Percentiles rank a stretch among this genome's conserved stretches.
phyloP scores from a whole-genome alignment of 2,329 filamentous ascomycete species.

The Trematosphaeria pertusa region DNA sequence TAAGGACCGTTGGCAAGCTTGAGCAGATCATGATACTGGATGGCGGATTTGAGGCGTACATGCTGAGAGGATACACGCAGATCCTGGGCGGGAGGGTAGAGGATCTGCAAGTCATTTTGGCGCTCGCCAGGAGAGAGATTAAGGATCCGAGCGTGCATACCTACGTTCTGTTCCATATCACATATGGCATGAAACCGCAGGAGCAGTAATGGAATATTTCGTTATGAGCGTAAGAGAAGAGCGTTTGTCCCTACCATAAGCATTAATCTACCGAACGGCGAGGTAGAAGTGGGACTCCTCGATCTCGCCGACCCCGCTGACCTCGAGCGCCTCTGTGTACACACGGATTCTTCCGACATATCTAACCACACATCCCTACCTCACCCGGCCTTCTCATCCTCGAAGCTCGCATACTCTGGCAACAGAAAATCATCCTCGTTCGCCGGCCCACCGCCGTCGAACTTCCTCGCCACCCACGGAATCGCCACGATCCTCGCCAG shows the following conservation, averaged over 20 bases:
- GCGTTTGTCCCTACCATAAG: too few relatives aligned
- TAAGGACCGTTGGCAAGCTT: constrained; percentile 24
- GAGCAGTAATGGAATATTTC: too few relatives aligned
- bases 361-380: too few relatives aligned
- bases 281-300: too few relatives aligned
- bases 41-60: constrained; percentile 32
- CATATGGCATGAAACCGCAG: constrained; percentile 29
- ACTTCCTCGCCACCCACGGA: constrained; percentile 15
- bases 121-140: constrained; percentile 27
- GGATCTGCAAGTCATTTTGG: constrained; percentile 26
- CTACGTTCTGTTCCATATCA: constrained; percentile 31
- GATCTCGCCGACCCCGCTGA: too few relatives aligned
- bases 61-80: constrained; percentile 31
- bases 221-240: too few relatives aligned
- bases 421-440: constrained; percentile 23
- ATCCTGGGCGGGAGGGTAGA: constrained; percentile 20
- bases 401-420: constrained; percentile 15
- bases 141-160: constrained; percentile 29
- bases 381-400: too few relatives aligned
- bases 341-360: too few relatives aligned
- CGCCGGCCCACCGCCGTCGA: constrained; percentile 9
- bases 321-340: too few relatives aligned
- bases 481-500: constrained; percentile 14
- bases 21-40: constrained; percentile 33
- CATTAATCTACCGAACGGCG: too few relatives aligned